phyloP scores from a whole-genome alignment of 805 yeast species.

The Cephaloascus albidus region DNA sequence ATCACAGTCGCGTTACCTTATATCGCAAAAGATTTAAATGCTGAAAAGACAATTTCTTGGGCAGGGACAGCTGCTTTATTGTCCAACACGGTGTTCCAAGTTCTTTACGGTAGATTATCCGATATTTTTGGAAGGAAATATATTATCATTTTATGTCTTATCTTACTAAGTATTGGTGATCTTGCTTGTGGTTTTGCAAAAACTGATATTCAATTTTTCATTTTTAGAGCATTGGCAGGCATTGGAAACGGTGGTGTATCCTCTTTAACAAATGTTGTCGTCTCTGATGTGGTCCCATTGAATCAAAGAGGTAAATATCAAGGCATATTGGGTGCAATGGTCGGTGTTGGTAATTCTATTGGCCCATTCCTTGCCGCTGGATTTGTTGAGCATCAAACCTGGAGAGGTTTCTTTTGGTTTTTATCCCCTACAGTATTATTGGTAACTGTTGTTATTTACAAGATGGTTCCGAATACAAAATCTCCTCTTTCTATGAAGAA shows the following conservation, averaged over 20 bases:
- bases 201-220: constrained; percentile 36
- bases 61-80: constrained; percentile 48
- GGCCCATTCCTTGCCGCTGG: constrained; percentile 53
- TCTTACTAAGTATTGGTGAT: constrained; percentile 31
- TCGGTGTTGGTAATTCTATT: constrained; percentile 41
- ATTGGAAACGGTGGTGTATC: constrained; percentile 47
- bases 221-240: constrained; percentile 47
- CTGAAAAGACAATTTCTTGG: constrained; percentile 44
- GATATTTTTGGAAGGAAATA: constrained; percentile 47
- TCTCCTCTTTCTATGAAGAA: constrained; percentile 18
- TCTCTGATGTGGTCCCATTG: constrained; percentile 45
- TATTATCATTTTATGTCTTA: constrained; percentile 28
- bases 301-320: constrained; percentile 48
- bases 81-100: constrained; percentile 42
- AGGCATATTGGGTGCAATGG: constrained; percentile 42
- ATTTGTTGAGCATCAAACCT: constrained; percentile 29
- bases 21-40: constrained; percentile 38
- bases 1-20: constrained; percentile 37
- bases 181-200: constrained; percentile 42
- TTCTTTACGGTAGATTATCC: constrained; percentile 41
- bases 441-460: constrained; percentile 18
- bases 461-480: constrained; percentile 26
- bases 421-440: constrained; percentile 30
- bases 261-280: constrained; percentile 40
- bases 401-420: constrained; percentile 47